phyloP scores from a whole-genome alignment of 768 basidiomycete genomes.

The Leucogyrophana mollusca region DNA sequence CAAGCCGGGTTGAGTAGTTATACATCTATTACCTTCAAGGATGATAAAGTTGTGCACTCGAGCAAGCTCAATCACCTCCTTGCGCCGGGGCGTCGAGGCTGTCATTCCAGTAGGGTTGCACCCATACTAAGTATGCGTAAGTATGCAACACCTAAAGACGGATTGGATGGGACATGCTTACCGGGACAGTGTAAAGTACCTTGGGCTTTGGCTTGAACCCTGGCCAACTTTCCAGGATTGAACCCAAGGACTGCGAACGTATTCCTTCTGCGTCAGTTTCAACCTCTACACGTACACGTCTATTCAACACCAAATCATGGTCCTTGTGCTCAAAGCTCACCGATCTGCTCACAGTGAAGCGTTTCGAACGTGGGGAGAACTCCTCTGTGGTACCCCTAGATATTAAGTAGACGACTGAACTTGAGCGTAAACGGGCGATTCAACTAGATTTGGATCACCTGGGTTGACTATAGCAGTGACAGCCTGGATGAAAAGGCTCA shows the following conservation, averaged over 20 bases:
- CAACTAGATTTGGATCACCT: constrained; percentile 80
- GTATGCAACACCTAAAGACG: too few species aligned
- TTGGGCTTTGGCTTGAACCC: constrained; percentile 68
- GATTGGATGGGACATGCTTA: too few species aligned
- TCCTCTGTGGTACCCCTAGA: constrained; percentile 40
- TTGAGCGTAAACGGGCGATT: constrained; percentile 78
- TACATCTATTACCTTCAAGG: constrained; percentile 64
- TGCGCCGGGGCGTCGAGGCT: constrained; percentile 63
- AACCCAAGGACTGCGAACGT: constrained; percentile 53
- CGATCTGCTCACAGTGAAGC: constrained; percentile 59
- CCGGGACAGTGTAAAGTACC: constrained; percentile 79
- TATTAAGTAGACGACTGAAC: constrained; percentile 19
- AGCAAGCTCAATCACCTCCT: constrained; percentile 70
- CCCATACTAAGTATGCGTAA: constrained; percentile 53
- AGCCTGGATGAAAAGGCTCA: constrained; percentile 44
- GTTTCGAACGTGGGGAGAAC: constrained; percentile 61
- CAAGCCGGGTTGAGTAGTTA: not conserved
- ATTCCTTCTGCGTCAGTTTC: constrained; percentile 76
- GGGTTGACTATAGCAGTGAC: constrained; percentile 69
- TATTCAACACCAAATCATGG: not conserved
- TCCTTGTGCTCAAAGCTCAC: constrained; percentile 31
- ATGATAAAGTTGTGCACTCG: constrained; percentile 77
- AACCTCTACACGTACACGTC: constrained; percentile 53
- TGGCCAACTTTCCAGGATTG: constrained; percentile 76
- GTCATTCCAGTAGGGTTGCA: constrained; percentile 88